Evolutionary conservation across 345 rosid species (phyloP), one percentile per base, ranked within the genome.

Genomic region (Syzygium oleosum): DNA sequence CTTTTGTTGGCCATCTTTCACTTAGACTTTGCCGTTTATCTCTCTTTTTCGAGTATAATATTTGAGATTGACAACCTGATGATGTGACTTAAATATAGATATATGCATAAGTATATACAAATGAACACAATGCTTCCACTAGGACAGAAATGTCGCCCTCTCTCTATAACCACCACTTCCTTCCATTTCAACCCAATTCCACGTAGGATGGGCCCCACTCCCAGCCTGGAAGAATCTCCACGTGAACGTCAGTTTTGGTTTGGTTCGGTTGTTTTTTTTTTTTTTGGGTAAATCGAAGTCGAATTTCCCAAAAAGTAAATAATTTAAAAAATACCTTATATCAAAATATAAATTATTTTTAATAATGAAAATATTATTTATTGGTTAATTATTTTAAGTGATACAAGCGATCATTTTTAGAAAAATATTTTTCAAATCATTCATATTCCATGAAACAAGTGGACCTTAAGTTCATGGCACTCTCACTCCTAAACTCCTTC

Each of bases 201-300:
- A 87, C 86, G 61, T 59, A 38, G 51, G 83, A 17, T n/a, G 89
- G 87, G 87, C 59, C 52, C 89, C 49, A 12, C 87, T 78, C 29
- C 68, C 89, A 87, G 89, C 89, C 86, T 65, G 89, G 86, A 87
- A 84, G 89, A 87, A 87, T 68, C 54, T 65, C 27, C 73, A 19
- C 84, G 73, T 87, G 87, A 87, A 3, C 14, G 65, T 49, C 21
- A 21, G 77, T 23, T 84, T 87, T 41, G 15, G 65, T 12, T 25
- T 59, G 63, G 85, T 49, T 31, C 51, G 58, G 84, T 84, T 87
- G 73, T 83, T 65, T 65, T 84, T 73, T 6, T 23, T 15, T 59
- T 84, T 55, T 52, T 53, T 16, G 1, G 2, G 7, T 17, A 29
- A 29, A 14, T 63, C 7, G 3, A 7, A 68, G 79, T 68, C 43